phyloP scores from a whole-genome alignment of 2,329 filamentous ascomycete genomes.

The Cladosporium halotolerans region DNA sequence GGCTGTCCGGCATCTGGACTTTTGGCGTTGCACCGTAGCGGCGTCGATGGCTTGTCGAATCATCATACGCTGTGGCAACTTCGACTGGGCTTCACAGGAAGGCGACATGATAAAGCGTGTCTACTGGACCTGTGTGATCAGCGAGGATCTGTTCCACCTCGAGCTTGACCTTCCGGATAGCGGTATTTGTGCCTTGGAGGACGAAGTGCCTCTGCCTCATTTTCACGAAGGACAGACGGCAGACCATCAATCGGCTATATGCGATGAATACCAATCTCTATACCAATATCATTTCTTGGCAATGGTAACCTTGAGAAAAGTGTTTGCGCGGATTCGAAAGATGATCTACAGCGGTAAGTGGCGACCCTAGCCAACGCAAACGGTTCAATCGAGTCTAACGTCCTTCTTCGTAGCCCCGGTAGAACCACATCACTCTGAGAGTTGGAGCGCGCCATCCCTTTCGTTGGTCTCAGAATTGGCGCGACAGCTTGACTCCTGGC shows the following conservation, averaged over 20 bases:
- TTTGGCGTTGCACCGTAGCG: slow-evolving; percentile 53
- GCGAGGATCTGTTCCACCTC: slow-evolving; percentile 46
- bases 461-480: slow-evolving; percentile 44
- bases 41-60: slow-evolving; percentile 55
- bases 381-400: slow-evolving; percentile 36
- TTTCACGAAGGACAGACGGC: too few species aligned
- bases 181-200: slow-evolving; percentile 48
- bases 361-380: slow-evolving; percentile 49
- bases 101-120: slow-evolving; percentile 48
- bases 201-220: slow-evolving; percentile 49
- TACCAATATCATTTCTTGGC: slow-evolving; percentile 53
- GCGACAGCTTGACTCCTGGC: slow-evolving; percentile 55
- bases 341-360: slow-evolving; percentile 52
- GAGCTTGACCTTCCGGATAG: slow-evolving; percentile 54
- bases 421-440: slow-evolving; percentile 27
- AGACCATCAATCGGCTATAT: too few species aligned
- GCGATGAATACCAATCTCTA: slow-evolving; percentile 17
- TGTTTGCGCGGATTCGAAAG: slow-evolving; percentile 46
- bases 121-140: slow-evolving; percentile 53
- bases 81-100: slow-evolving; percentile 42
- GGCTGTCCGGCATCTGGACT: slow-evolving; percentile 42
- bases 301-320: slow-evolving; percentile 52
- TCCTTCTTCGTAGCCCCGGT: slow-evolving; percentile 25
- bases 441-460: slow-evolving; percentile 34
- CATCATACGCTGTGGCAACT: slow-evolving; percentile 44